Base-by-base conservation (phyloP, 805 yeast genomes). In the Candida loeiensis region DNA sequence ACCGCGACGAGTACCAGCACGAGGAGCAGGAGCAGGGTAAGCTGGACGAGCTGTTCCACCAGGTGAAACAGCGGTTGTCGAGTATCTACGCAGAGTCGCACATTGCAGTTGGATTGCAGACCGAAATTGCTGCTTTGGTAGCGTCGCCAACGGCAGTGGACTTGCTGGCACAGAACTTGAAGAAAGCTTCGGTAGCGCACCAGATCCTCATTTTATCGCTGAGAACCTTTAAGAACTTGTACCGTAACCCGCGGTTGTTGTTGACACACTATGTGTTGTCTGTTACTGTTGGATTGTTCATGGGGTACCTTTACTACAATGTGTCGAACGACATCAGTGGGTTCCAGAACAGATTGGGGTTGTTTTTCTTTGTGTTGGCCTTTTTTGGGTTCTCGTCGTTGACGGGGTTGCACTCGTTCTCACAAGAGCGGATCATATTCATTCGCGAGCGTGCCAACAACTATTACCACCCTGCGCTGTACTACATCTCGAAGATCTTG, bases 401-500 rank as follows among this genome's bases (percentile, higher is more conserved):
- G 53, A 91, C 98, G 0, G 95, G 97, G 0, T 68, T 93, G 39
- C 91, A 89, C 49, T 78, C 96, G 3, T 93, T 93, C 60, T 80
- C 95, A 0, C 74, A 79, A 39, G 99, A 93, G 58, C 73, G 98
- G 51, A 78, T 89, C 33, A 87, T 91, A 13, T 93, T 91, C 55
- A 76, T 93, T 44, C 77, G 96, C 40, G 99, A 93, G 62, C 75
- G 99, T 41, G 89, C 98, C 4, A 93, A 93, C 58, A 91, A 91
- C 50, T 93, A 93, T 59, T 93, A 93, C 62, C 80, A 80, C 44
- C 95, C 99, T 12, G 58, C 82, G 39, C 82, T 95, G 44, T 93
- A 90, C 60, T 93, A 86, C 55, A 51, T 79, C 33, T 83, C 95
- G 50, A 93, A 93, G 57, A 82, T 93, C 26, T 44, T 89, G 2